These are phyloP conservation scores for Fusarium lateritium DNA, from an alignment of 2,329 filamentous ascomycete genomes.

Conservation along the genomic window DNA sequence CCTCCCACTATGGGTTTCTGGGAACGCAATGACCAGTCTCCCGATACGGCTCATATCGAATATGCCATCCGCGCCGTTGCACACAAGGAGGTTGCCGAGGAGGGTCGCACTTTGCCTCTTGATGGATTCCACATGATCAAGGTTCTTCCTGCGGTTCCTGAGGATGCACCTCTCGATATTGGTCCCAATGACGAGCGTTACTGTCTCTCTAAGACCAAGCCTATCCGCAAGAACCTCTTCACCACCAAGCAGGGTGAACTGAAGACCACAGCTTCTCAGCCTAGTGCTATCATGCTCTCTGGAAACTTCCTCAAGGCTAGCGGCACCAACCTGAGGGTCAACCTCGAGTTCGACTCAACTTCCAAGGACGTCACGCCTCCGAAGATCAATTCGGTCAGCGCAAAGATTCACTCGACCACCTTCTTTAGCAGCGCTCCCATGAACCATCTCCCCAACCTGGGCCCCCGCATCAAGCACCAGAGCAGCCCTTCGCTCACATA, in stretches of 20 bases:
- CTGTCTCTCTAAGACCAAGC: slow-evolving; percentile 65
- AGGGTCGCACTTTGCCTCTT: slow-evolving; percentile 53
- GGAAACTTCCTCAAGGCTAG: slow-evolving; percentile 63
- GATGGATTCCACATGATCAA: slow-evolving; percentile 63
- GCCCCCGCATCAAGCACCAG: slow-evolving; percentile 58
- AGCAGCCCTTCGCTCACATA: slow-evolving; percentile 63
- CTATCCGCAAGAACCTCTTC: slow-evolving; percentile 67
- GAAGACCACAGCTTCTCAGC: slow-evolving; percentile 62
- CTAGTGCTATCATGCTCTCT: slow-evolving; percentile 64
- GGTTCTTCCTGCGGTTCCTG: slow-evolving; percentile 65
- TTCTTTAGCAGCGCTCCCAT: slow-evolving; percentile 66
- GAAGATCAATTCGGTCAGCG: slow-evolving; percentile 63
- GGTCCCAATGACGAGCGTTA: slow-evolving; percentile 65
- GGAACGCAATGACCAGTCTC: slow-evolving; percentile 69
- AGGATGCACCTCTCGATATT: slow-evolving; percentile 67
- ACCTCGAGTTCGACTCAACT: slow-evolving; percentile 64
- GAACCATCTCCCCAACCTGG: slow-evolving; percentile 65
- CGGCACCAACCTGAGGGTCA: slow-evolving; percentile 60
- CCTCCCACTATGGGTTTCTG: slow-evolving; percentile 68
- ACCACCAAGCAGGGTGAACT: slow-evolving; percentile 66
- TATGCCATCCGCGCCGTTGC: slow-evolving; percentile 66
- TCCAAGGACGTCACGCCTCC: slow-evolving; percentile 62
- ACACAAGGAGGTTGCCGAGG: slow-evolving; percentile 48
- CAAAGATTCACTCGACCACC: slow-evolving; percentile 67
- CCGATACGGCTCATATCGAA: slow-evolving; percentile 68